Evolutionary conservation across 2,329 filamentous ascomycete genomes (phyloP).

Genomic region (Penicillium sp.): DNA sequence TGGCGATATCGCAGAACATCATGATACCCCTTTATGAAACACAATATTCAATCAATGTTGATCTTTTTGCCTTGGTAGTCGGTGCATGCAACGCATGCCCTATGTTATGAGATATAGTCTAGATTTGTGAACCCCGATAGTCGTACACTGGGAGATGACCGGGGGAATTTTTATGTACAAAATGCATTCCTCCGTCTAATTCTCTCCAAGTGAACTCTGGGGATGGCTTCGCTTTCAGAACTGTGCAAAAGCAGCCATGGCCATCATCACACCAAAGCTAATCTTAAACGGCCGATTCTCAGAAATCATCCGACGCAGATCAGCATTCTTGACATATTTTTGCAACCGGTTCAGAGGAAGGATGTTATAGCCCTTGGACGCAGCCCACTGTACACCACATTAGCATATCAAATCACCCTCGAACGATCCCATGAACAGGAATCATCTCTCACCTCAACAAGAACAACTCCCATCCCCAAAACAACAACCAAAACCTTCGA

Average conservation of each 20-base stretch:
- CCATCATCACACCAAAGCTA: slow-evolving; percentile 54
- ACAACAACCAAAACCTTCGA: slow-evolving; percentile 52
- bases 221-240: slow-evolving; percentile 34
- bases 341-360: slow-evolving; percentile 50
- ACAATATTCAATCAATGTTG: slow-evolving; percentile 13
- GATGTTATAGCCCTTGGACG: slow-evolving; percentile 54
- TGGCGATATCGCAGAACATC: slow-evolving; percentile 26
- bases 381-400: slow-evolving; percentile 46
- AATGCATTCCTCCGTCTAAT: background rate
- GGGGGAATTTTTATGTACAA: slow-evolving; percentile 25
- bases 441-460: slow-evolving; percentile 47
- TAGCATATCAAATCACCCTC: slow-evolving; percentile 10
- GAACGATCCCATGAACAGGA: background rate
- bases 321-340: slow-evolving; percentile 48
- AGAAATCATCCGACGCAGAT: slow-evolving; percentile 47
- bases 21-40: slow-evolving; percentile 45
- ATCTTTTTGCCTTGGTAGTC: slow-evolving; percentile 20
- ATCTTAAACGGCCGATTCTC: slow-evolving; percentile 54
- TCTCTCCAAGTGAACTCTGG: background rate
- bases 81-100: slow-evolving; percentile 1
- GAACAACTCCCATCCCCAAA: slow-evolving; percentile 51
- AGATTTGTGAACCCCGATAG: background rate
- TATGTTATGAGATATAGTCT: background rate
- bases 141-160: background rate
- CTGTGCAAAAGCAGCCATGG: slow-evolving; percentile 53